Evolutionary conservation across 352 stramenopile genomes (phyloP), one percentile per base, ranked within the genome.

Genomic region (Pythium aquatile): DNA sequence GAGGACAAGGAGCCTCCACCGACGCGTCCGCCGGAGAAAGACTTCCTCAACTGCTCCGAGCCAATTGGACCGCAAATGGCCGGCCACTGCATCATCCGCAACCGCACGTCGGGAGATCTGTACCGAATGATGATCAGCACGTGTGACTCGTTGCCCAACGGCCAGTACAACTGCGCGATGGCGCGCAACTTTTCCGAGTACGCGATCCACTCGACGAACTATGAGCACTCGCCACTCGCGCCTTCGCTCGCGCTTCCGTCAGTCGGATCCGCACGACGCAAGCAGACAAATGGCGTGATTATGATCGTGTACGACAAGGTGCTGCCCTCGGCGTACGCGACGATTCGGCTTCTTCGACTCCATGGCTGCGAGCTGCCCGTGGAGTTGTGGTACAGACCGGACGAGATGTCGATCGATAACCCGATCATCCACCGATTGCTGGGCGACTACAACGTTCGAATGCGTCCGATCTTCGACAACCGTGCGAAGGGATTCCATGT

Each of bases 241-340:
- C 84, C 81, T 26, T 86, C 86, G 37, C 70, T 95, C n/a, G 79
- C 82, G 33, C 62, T 88, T 42, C 71, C 80, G 9, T 75, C 81
- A 24, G 67, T 70, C 13, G 73, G 69, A 6, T 68, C 73, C 8
- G 75, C 65, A 42, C 83, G 82, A 53, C 73, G 75, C 5, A 76
- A 84, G 49, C 83, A 77, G 4, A 81, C 74, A 30, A 90, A 92
- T 52, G 86, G 84, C 16, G 79, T 95, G 42, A 62, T 93, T 40
- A 93, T 95, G 83, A 88, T 93, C 60, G 78, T 96, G 49, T 94
- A 94, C 73, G 83, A 94, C 55, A 85, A 87, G 51, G 81, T 94
- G 30, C 62, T 96, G 17, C 81, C 83, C 39, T 87, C 75, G 0
- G 83, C 83, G 58, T 96, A 90, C 65, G 87, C 85, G 46, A 90